phyloP scores from a whole-genome alignment of 805 yeast species.

The Starmera quercuum region DNA sequence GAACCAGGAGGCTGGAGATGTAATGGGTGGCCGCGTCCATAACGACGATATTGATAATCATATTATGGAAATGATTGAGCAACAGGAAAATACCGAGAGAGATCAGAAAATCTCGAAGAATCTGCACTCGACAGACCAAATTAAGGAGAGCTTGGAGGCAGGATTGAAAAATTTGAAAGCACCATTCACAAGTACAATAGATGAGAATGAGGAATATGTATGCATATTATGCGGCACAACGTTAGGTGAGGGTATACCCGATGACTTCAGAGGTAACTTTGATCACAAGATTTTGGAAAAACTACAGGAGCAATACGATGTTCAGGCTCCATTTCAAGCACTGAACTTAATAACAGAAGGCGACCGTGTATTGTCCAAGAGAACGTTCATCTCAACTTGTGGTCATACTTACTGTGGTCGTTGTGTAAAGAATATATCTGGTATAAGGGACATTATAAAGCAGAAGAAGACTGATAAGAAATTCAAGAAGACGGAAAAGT shows the following conservation, averaged over 20 bases:
- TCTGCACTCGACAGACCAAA: constrained; percentile 2
- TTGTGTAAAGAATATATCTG: constrained; percentile 63
- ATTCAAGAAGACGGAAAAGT: constrained; percentile 9
- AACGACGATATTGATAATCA: constrained; percentile 9
- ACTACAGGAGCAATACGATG: constrained; percentile 23
- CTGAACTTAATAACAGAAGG: constrained; percentile 36
- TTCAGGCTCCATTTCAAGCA: constrained; percentile 65
- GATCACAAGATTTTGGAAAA: constrained; percentile 21
- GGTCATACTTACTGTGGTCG: constrained; percentile 87
- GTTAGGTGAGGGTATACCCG: constrained; percentile 69
- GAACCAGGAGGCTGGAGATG: too few species aligned
- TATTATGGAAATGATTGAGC: constrained; percentile 10
- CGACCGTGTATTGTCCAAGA: constrained; percentile 55
- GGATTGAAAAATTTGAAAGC: constrained; percentile 1
- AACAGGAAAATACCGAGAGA: constrained; percentile 10
- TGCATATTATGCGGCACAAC: constrained; percentile 68
- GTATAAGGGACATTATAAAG: constrained; percentile 21
- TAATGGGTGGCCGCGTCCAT: too few species aligned
- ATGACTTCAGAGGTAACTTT: constrained; percentile 30
- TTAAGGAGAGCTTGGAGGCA: not conserved
- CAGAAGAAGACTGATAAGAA: constrained; percentile 10
- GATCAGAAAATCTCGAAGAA: constrained; percentile 8
- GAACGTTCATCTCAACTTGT: constrained; percentile 61
- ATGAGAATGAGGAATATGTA: constrained; percentile 30
- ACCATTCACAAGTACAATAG: constrained; percentile 20